phyloP scores from a whole-genome alignment of 2,329 filamentous ascomycete species.

The Trichoderma afroharzianum region DNA sequence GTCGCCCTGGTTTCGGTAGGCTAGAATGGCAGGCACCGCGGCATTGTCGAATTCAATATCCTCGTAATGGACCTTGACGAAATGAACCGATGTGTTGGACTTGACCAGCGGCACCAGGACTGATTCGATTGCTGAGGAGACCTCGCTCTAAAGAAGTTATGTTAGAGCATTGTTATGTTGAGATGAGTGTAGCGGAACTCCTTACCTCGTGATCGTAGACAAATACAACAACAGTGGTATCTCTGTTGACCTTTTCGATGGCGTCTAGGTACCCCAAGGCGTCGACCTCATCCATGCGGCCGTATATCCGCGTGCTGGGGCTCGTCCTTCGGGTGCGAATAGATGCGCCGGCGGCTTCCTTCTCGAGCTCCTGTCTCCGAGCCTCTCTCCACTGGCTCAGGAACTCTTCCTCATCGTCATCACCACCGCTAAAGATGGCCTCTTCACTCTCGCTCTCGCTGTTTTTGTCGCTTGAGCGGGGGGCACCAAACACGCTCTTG shows the following conservation, averaged over 20 bases:
- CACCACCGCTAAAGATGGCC: conserved; percentile 42
- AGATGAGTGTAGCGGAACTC: neutral
- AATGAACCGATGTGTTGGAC: conserved; percentile 68
- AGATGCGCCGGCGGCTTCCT: conserved; percentile 49
- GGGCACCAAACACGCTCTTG: conserved; percentile 52
- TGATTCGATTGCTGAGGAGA: conserved; percentile 74
- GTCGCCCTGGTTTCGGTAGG: conserved; percentile 82
- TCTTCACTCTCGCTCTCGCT: conserved; percentile 47
- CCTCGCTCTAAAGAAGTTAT: conserved; percentile 59
- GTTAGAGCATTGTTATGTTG: conserved; percentile 20
- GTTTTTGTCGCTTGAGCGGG: conserved; percentile 26
- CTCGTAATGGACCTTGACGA: conserved; percentile 85
- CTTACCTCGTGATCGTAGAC: conserved; percentile 84
- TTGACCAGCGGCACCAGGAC: conserved; percentile 73
- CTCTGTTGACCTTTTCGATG: conserved; percentile 79
- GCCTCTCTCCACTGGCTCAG: conserved; percentile 81
- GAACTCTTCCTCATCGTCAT: conserved; percentile 69
- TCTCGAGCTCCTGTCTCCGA: conserved; percentile 72
- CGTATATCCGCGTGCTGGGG: conserved; percentile 74
- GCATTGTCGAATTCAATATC: conserved; percentile 94
- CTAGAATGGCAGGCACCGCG: conserved; percentile 80
- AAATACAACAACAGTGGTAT: conserved; percentile 86
- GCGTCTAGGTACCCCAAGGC: conserved; percentile 92
- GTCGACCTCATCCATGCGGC: conserved; percentile 78
- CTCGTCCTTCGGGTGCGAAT: conserved; percentile 66